Evolutionary conservation across 768 basidiomycete species (phyloP), one percentile per base, ranked within the genome.

Genomic region (Rhizopogon roseolus): DNA sequence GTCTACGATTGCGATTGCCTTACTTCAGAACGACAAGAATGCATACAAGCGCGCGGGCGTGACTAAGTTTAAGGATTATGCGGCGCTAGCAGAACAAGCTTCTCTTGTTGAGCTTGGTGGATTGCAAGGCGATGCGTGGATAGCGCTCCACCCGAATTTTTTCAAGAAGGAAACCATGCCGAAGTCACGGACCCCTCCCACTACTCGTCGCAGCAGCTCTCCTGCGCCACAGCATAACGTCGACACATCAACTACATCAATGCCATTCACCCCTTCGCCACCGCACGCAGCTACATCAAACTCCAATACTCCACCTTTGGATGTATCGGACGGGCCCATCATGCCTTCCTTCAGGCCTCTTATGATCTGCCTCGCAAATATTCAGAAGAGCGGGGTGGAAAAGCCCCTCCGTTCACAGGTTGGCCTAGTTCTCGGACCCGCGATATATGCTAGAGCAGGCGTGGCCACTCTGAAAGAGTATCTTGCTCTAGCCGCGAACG

Each of bases 391-490:
- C 19, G 78, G 77, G 1, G 48, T 57, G 34, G 17, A 43, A 13
- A 60, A 59, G 17, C 64, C 71, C 19, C 63, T 71, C 8, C 73
- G 78, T 53, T 75, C 75, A 25, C n/a, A 44, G 1, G 53, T 82
- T 10, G 74, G 70, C 9, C 37, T 62, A 27, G 59, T 63, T 29
- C 56, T 82, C 11, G 32, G 65, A 62, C 49, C 60, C 56, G 29
- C 40, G 1, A 62, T 72, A 2, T 80, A 79, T 50, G 59, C 62
- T 60, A 61, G 62, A 34, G 77, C 74, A 9, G 74, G 76, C 1
- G 75, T 73, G 5, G 28, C 68, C 6, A 71, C 62, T 25, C 78
- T 81, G 56, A 64, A 64, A 16, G 70, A 75, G 40, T 82, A 81
- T 56, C 49, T 68, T 11, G 57, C 55, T 8, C 55, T 71, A 51